A percentile compares a stretch with the other conserved stretches of the same genome.
phyloP scores from a whole-genome alignment of 768 basidiomycete genomes.

The Pulveroboletus sp. region DNA sequence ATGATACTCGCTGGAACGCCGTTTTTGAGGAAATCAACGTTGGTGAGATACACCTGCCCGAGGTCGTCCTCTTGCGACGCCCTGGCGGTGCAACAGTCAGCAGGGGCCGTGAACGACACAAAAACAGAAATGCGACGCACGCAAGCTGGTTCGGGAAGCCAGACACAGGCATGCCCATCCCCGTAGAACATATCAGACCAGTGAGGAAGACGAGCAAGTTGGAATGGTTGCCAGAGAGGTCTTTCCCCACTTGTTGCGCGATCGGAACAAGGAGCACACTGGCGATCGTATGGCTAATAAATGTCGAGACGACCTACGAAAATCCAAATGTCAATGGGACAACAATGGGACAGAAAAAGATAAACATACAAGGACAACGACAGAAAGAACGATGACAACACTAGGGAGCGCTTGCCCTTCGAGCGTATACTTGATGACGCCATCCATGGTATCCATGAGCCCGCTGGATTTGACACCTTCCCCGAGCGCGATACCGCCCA shows the following conservation, averaged over 20 bases:
- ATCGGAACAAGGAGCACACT: conserved; percentile 96
- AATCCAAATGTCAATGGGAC: background rate
- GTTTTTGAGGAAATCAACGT: conserved; percentile 88
- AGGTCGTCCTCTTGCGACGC: conserved; percentile 94
- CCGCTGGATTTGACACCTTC: conserved; percentile 91
- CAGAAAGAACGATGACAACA: conserved; percentile 67
- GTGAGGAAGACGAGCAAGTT: conserved; percentile 92
- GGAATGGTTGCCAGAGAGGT: conserved; percentile 59
- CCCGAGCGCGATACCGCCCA: conserved; percentile 97
- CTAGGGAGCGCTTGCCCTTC: conserved; percentile 58
- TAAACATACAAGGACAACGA: conserved; percentile 57
- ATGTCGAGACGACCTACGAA: conserved; percentile 75
- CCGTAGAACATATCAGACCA: conserved; percentile 86
- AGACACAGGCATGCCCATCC: conserved; percentile 98
- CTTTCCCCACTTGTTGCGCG: conserved; percentile 83
- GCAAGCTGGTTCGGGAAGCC: conserved; percentile 99
- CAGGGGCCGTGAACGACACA: background rate
- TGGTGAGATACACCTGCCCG: conserved; percentile 80
- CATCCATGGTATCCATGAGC: conserved; percentile 74
- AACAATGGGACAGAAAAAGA: background rate
- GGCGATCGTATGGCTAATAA: conserved; percentile 97
- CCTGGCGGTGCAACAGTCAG: conserved; percentile 33
- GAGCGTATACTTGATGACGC: conserved; percentile 53
- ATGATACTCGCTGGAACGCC: conserved; percentile 93
- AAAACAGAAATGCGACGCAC: conserved; percentile 40